Percentiles rank a stretch among this genome's conserved stretches.
These are phyloP conservation scores for Allomyces macrogynus DNA, from an alignment of 192 early-diverging fungal genomes.

Conservation along the genomic window DNA sequence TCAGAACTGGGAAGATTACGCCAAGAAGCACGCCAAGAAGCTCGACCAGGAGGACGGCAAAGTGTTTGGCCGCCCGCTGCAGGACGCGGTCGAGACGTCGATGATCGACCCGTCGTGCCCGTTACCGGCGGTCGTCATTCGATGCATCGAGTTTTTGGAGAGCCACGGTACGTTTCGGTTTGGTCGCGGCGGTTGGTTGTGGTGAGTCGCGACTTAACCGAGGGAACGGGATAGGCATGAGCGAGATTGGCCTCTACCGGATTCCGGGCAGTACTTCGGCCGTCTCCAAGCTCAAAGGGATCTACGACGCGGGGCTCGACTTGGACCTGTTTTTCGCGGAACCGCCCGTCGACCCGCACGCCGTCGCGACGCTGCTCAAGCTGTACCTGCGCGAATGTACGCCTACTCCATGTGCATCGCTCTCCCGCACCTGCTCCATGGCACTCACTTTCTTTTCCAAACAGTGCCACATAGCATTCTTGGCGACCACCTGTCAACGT, in stretches of 20 bases:
- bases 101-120: slow-evolving; percentile 1
- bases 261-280: slow-evolving; percentile 26
- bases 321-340: slow-evolving; percentile 14
- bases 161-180: slow-evolving; percentile 8
- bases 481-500: slow-evolving; percentile 11
- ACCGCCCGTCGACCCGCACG: slow-evolving; percentile 27
- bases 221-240: slow-evolving; percentile 1
- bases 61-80: slow-evolving; percentile 2
- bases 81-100: neutral
- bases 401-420: slow-evolving; percentile 3
- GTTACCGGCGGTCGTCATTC: slow-evolving; percentile 14
- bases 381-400: slow-evolving; percentile 38
- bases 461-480: slow-evolving; percentile 21
- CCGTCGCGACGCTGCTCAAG: slow-evolving; percentile 34
- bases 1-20: no score
- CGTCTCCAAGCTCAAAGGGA: slow-evolving; percentile 23
- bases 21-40: no score
- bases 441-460: slow-evolving; percentile 19
- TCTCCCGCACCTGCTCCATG: neutral
- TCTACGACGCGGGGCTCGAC: slow-evolving; percentile 30
- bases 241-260: slow-evolving; percentile 33
- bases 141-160: slow-evolving; percentile 18
- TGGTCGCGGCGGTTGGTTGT: no score
- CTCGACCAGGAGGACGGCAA: no score
- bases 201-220: no score